These are phyloP conservation scores for Globisporangium alternatum DNA, from an alignment of 352 stramenopile genomes.

Conservation along the genomic window DNA sequence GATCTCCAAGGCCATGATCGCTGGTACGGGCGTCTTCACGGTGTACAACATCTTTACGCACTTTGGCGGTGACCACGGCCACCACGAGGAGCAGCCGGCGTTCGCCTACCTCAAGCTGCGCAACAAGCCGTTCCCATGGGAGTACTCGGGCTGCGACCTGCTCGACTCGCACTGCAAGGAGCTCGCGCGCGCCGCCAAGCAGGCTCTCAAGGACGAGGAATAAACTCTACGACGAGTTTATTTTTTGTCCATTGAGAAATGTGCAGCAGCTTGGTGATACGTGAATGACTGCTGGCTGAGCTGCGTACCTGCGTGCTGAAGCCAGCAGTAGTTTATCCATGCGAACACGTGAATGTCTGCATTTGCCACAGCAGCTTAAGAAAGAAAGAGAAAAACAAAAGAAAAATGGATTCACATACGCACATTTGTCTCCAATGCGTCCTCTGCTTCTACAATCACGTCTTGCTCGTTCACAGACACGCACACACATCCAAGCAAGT, in stretches of 20 bases:
- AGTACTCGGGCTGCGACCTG: constrained; percentile 77
- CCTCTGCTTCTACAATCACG: too few relatives aligned
- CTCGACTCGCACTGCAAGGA: constrained; percentile 75
- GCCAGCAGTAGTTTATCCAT: background rate
- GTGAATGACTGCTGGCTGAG: too few relatives aligned
- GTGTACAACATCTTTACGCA: constrained; percentile 53
- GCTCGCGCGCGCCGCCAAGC: constrained; percentile 55
- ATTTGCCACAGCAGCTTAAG: constrained; percentile 10
- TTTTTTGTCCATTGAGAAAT: background rate
- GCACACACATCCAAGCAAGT: too few relatives aligned
- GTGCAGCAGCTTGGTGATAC: background rate
- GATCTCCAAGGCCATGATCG: constrained; percentile 87
- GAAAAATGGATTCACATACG: constrained; percentile 7
- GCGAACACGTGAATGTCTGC: constrained; percentile 11
- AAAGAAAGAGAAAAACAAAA: constrained; percentile 5
- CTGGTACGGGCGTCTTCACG: constrained; percentile 49
- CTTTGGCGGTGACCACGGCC: constrained; percentile 39
- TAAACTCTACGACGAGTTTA: background rate
- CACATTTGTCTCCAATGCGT: background rate
- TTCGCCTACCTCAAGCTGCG: constrained; percentile 87
- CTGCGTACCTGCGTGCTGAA: background rate
- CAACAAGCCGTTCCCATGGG: constrained; percentile 86
- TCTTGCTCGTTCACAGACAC: too few relatives aligned
- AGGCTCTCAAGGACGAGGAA: constrained; percentile 49
- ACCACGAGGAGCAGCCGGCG: constrained; percentile 59